Evolutionary conservation across 805 yeast species (phyloP).

Genomic region (Monosporozyma servazzii): DNA sequence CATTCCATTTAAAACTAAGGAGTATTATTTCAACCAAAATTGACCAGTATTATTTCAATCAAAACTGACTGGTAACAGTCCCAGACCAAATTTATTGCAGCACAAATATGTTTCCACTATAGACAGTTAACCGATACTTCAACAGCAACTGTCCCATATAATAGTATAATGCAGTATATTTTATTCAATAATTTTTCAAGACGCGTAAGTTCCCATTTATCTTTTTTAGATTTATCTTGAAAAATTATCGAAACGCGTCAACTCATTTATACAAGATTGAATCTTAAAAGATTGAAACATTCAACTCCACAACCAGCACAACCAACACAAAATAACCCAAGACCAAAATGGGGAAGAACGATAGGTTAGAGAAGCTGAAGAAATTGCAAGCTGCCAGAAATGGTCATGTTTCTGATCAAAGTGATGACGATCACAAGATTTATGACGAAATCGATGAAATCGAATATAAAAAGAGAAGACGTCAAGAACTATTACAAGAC

Average conservation of each 20-base stretch:
- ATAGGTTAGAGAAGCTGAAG: constrained; percentile 51
- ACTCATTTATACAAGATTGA: no score
- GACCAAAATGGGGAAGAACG: constrained; percentile 31
- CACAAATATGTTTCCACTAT: no score
- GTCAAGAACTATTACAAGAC: constrained; percentile 74
- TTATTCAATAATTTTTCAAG: neutral
- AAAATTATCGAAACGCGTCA: neutral
- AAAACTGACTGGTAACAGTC: no score
- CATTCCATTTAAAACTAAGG: no score
- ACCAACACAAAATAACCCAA: no score
- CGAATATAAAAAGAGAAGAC: constrained; percentile 63
- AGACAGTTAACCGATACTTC: no score
- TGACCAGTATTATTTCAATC: no score
- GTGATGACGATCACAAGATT: constrained; percentile 42
- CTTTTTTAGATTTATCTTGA: no score
- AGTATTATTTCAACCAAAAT: no score
- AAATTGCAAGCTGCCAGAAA: constrained; percentile 49
- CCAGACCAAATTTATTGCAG: no score
- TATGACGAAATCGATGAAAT: constrained; percentile 86
- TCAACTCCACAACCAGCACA: neutral
- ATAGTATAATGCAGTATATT: no score
- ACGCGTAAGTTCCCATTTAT: neutral
- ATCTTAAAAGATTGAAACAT: neutral
- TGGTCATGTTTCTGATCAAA: constrained; percentile 30
- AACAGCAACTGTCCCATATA: neutral